These are phyloP conservation scores for Centrapalus pauciflorus DNA, from an alignment of 129 eudicot species.

Conservation along the genomic window DNA sequence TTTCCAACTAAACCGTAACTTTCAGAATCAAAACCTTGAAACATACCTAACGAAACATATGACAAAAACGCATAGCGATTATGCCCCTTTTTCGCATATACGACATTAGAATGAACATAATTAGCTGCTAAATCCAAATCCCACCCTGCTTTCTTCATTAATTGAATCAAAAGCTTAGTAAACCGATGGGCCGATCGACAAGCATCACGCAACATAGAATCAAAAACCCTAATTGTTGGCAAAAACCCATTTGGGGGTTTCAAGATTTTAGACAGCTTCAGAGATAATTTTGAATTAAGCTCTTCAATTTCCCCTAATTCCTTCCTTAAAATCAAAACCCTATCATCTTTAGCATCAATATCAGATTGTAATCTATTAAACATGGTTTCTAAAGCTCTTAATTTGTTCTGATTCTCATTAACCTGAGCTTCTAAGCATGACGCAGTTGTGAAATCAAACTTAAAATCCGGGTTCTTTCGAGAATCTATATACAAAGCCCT, in stretches of 20 bases:
- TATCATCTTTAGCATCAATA: slow-evolving; percentile 71
- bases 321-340: slow-evolving; percentile 47
- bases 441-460: slow-evolving; percentile 42
- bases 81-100: slow-evolving; percentile 63
- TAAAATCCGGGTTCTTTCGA: slow-evolving; percentile 35
- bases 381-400: slow-evolving; percentile 67
- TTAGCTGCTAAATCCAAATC: slow-evolving; percentile 84
- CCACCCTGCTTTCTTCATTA: slow-evolving; percentile 83
- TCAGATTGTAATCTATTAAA: slow-evolving; percentile 72
- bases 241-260: slow-evolving; percentile 46
- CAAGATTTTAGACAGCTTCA: slow-evolving; percentile 30
- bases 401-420: slow-evolving; percentile 92
- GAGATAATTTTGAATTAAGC: slow-evolving; percentile 40
- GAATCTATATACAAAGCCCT: slow-evolving; percentile 57
- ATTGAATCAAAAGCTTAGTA: slow-evolving; percentile 56
- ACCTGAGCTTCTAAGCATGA: slow-evolving; percentile 87
- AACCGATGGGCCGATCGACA: slow-evolving; percentile 45
- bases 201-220: slow-evolving; percentile 66
- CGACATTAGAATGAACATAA: slow-evolving; percentile 52
- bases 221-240: slow-evolving; percentile 75
- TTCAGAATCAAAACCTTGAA: slow-evolving; percentile 56
- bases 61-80: slow-evolving; percentile 69
- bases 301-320: slow-evolving; percentile 42
- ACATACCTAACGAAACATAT: slow-evolving; percentile 74
- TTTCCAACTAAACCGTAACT: slow-evolving; percentile 40